Evolutionary conservation across 208 protist genomes (phyloP).

Genomic region (Angomonas desouzai): DNA sequence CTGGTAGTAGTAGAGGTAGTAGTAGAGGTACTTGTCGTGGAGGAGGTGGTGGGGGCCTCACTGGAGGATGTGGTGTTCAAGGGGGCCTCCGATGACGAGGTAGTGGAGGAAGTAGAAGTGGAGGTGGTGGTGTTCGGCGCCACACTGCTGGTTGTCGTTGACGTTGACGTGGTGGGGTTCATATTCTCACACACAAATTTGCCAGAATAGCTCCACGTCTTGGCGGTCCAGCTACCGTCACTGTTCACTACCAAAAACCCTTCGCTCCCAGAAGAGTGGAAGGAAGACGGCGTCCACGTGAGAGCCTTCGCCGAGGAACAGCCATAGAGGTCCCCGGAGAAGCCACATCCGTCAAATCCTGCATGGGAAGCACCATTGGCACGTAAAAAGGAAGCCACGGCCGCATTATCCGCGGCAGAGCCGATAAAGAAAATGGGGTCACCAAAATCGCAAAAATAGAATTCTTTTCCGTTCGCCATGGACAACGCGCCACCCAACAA

Average conservation of each 20-base stretch:
- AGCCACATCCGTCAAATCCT: constrained; percentile 1
- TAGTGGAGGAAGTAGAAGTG: neutral
- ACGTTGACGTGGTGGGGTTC: neutral
- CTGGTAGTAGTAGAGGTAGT: constrained; percentile 19
- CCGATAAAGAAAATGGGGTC: neutral
- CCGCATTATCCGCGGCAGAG: neutral
- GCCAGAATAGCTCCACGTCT: neutral
- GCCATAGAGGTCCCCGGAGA: neutral
- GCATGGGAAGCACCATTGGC: neutral
- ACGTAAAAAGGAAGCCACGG: neutral
- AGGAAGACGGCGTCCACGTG: neutral
- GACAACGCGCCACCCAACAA: neutral
- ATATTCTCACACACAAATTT: constrained; percentile 5
- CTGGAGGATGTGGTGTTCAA: constrained; percentile 13
- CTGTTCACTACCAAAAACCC: constrained; percentile 9
- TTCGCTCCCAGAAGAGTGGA: neutral
- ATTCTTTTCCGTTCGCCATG: neutral
- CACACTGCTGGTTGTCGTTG: constrained; percentile 1
- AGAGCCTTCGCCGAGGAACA: neutral
- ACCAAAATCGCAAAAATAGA: neutral
- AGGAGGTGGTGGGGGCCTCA: constrained; percentile 26
- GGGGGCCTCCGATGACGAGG: constrained; percentile 4
- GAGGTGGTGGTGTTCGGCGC: neutral
- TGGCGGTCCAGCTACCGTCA: constrained; percentile 1
- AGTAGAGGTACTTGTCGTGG: constrained; percentile 14